Evolutionary conservation across 257 asterid species (phyloP), one percentile per base, ranked within the genome.

Genomic region (Knoxia roxburghii): DNA sequence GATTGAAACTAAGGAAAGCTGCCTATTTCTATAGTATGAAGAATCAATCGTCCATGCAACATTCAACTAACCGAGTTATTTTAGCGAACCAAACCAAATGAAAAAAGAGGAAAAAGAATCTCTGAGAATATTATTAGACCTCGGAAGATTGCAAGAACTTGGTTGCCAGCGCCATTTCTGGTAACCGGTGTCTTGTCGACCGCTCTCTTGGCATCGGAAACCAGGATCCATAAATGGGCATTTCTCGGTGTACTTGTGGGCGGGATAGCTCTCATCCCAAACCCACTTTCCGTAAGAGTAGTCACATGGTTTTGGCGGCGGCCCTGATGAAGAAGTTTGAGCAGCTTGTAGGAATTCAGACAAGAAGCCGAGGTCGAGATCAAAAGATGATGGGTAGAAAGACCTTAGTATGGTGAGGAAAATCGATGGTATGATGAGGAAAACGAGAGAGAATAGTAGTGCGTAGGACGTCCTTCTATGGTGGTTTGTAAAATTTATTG

Each of bases 161-260:
- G 98, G 97, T 58, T 81, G 86, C 98, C 98, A 93, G 20, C 95
- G 82, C 98, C 98, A 93, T 59, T 85, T 89, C 69, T 68, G 91
- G 39, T 82, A 93, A 43, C 54, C 84, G 13, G 64, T 55, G 59
- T 93, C 90, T 1, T 21, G 64, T 17, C 98, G 69, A 1, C 98
- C 98, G 50, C 70, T 89, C 9, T 7, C 59, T 40, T 46, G 85
- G 79, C 98, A 93, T 6, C 96, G 89, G 67, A 93, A 93, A 1
- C 98, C 98, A 0, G 94, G 91, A 73, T 93, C 98, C 68, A 93
- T 64, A 72, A 89, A 93, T 3, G 90, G 91, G 85, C 98, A 93
- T 4, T 77, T 61, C 77, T 93, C 98, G 7, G 78, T 12, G 76
- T 93, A 93, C 26, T 76, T 64, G 21, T 46, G 69, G 33, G 59